Evolutionary conservation across 768 basidiomycete genomes (phyloP).

Genomic region (button mushroom (Agaricus bisporus)): DNA sequence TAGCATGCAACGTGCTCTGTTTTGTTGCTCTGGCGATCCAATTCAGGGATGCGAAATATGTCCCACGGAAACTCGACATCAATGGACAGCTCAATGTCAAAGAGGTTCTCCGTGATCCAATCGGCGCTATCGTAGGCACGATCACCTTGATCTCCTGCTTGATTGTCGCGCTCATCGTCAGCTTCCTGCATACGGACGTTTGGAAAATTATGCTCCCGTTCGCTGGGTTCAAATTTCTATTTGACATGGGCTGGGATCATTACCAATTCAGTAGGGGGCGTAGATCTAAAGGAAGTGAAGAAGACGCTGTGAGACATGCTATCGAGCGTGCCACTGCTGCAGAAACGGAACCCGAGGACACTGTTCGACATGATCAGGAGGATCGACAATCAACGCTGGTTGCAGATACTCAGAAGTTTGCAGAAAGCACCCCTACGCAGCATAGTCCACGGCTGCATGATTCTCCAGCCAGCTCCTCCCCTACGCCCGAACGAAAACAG

Average conservation of each 20-base stretch:
- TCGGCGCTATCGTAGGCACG: slow-evolving; percentile 71
- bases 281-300: slow-evolving; percentile 13
- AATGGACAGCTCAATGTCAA: slow-evolving; percentile 41
- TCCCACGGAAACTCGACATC: slow-evolving; percentile 39
- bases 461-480: not conserved
- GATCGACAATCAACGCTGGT: slow-evolving; percentile 13
- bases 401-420: slow-evolving; percentile 9
- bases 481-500: slow-evolving; percentile 1
- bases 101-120: slow-evolving; percentile 63
- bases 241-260: slow-evolving; percentile 59
- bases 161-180: slow-evolving; percentile 67
- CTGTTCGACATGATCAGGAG: slow-evolving; percentile 13
- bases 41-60: slow-evolving; percentile 47
- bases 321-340: slow-evolving; percentile 25
- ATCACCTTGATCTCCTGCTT: slow-evolving; percentile 62
- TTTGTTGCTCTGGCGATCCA: slow-evolving; percentile 53
- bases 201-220: slow-evolving; percentile 86
- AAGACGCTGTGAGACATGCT: slow-evolving; percentile 22
- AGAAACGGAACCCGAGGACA: not conserved
- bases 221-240: slow-evolving; percentile 61
- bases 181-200: slow-evolving; percentile 70
- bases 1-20: slow-evolving; percentile 61
- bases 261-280: slow-evolving; percentile 30
- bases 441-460: slow-evolving; percentile 6
- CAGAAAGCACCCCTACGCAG: not conserved